Evolutionary conservation across 805 yeast genomes (phyloP).

Genomic region (Jamesozyma rosinii): DNA sequence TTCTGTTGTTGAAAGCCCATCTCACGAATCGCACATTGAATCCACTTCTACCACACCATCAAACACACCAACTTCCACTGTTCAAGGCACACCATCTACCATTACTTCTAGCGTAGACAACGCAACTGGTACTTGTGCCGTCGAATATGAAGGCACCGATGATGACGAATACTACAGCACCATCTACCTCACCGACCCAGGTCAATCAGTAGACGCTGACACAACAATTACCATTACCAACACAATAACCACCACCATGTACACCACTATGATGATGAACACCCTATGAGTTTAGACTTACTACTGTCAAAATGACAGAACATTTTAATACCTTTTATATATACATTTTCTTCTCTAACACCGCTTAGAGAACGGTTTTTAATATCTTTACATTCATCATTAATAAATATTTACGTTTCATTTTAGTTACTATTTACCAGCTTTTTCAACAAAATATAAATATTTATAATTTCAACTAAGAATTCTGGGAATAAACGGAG

Average conservation of each 20-base stretch:
- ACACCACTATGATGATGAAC: too few relatives aligned
- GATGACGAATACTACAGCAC: slow-evolving; percentile 27
- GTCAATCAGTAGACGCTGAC: slow-evolving; percentile 29
- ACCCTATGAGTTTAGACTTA: too few relatives aligned
- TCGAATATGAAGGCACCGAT: slow-evolving; percentile 18
- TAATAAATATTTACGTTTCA: too few relatives aligned
- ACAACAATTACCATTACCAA: slow-evolving; percentile 29
- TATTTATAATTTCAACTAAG: too few relatives aligned
- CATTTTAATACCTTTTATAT: too few relatives aligned
- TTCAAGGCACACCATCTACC: slow-evolving; percentile 1
- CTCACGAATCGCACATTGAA: neutral
- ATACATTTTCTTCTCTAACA: too few relatives aligned
- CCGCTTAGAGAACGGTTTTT: too few relatives aligned
- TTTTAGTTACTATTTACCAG: too few relatives aligned
- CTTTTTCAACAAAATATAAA: too few relatives aligned
- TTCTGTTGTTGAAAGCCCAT: neutral
- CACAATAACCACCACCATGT: slow-evolving; percentile 19
- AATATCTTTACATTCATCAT: too few relatives aligned
- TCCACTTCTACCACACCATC: slow-evolving; percentile 8
- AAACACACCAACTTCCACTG: neutral
- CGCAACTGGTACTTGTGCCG: slow-evolving; percentile 21
- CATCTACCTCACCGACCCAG: slow-evolving; percentile 20
- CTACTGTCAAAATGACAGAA: too few relatives aligned
- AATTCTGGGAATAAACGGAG: too few relatives aligned
- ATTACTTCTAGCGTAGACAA: slow-evolving; percentile 1